phyloP scores from a whole-genome alignment of 768 basidiomycete species.

The Tylopilus vinaceipallidus region DNA sequence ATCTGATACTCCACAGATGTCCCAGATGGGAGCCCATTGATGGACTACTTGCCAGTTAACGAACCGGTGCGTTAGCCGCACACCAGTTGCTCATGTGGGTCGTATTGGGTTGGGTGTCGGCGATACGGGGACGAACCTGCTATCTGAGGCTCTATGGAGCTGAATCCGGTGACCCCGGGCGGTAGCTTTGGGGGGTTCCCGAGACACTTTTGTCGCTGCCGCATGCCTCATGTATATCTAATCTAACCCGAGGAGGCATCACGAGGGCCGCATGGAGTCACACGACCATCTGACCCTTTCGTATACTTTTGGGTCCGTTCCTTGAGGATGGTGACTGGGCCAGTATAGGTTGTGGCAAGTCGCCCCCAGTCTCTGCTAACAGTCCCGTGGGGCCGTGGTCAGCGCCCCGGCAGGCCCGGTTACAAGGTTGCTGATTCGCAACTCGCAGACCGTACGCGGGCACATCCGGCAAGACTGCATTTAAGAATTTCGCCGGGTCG shows the following conservation, averaged over 20 bases:
- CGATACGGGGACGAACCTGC: slow-evolving; percentile 11
- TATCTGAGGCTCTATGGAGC: slow-evolving; percentile 5
- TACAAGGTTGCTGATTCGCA: not conserved
- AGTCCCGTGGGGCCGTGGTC: not conserved
- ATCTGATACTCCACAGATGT: slow-evolving; percentile 12
- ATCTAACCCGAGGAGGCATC: not conserved
- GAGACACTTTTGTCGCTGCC: slow-evolving; percentile 4
- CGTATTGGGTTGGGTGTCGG: slow-evolving; percentile 7
- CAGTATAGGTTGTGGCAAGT: no score
- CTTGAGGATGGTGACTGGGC: not conserved
- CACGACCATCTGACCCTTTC: slow-evolving; percentile 19
- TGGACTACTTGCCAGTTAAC: slow-evolving; percentile 1
- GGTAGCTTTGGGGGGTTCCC: not conserved
- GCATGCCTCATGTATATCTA: not conserved
- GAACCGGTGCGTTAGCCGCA: slow-evolving; percentile 9
- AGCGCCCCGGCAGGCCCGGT: no score
- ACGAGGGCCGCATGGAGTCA: slow-evolving; percentile 8
- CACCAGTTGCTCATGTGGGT: not conserved
- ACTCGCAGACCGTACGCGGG: slow-evolving; percentile 1
- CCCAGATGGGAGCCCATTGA: slow-evolving; percentile 7
- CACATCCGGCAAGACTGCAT: not conserved
- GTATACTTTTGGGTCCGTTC: slow-evolving; percentile 1
- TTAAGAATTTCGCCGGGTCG: not conserved
- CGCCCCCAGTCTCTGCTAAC: not conserved
- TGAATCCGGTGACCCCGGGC: not conserved